Base-by-base conservation (phyloP, 140 eudicot genomes). In the Senecio squalidus region DNA sequence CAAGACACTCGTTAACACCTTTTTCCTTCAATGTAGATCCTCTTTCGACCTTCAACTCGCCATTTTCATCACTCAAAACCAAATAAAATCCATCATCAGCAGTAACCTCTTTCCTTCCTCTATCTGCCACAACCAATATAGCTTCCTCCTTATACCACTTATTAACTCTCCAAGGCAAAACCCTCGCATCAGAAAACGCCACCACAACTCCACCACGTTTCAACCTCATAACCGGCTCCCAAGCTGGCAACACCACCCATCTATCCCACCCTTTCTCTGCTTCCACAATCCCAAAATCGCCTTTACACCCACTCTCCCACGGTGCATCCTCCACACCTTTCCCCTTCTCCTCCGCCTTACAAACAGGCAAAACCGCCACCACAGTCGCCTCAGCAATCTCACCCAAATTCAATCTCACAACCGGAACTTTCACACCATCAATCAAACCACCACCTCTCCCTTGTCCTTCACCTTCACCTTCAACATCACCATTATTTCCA, bases 201-300 rank as follows among this genome's bases (percentile, higher is more conserved):
- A 90, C 95, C 58, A 66, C 97, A 20, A 90, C 95, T 24, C 94
- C 95, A 2, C 97, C 97, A 23, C 71, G 69, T 48, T 63, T 67
- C 78, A 90, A 14, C 40, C 55, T 76, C 33, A 73, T 82, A 48
- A 90, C 73, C 0, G 94, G 95, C 27, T 39, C 67, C 97, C 97
- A 89, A 11, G 80, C 79, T 0, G 97, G 97, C 68, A 90, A 47
- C 58, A 80, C 97, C 43, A 90, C 95, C 97, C 97, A 90, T 52
- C 79, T 72, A 9, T 47, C 62, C 97, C 97, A 89, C 9, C 31
- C 78, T 24, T 84, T 88, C 77, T 88, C 96, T 0, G 88, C 71
- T 64, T 60, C 82, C 70, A 88, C 79, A 4, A 88, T 53, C 1
- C 96, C 96, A 48, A 88, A 88, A 3, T 72, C 80, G 36, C 96